phyloP scores from a whole-genome alignment of 805 yeast genomes.

The Barnettozyma pratensis region DNA sequence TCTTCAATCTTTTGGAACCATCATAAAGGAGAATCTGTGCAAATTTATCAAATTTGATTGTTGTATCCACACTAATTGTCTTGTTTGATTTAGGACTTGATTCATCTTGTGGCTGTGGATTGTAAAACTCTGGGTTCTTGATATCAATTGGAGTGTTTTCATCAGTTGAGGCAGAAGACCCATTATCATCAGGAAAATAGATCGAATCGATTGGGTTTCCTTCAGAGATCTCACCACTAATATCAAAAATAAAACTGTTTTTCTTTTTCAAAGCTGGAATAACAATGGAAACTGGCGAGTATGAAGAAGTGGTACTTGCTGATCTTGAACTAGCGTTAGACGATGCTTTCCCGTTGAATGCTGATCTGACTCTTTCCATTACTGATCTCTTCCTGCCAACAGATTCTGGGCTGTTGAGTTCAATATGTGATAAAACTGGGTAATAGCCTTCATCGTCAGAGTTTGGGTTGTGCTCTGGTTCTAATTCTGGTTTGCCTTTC shows the following conservation, averaged over 20 bases:
- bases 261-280: constrained; percentile 15
- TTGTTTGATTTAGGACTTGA: background rate
- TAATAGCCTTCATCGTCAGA: no score
- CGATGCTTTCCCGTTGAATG: constrained; percentile 4
- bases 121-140: constrained; percentile 7
- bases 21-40: constrained; percentile 26
- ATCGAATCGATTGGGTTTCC: constrained; percentile 11
- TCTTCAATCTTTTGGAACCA: constrained; percentile 23
- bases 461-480: no score
- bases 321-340: constrained; percentile 2
- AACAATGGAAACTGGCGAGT: constrained; percentile 13
- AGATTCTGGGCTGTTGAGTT: background rate
- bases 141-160: constrained; percentile 11
- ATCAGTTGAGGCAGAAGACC: constrained; percentile 1
- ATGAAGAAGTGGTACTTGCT: constrained; percentile 9
- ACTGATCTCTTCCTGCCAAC: constrained; percentile 9
- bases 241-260: constrained; percentile 5
- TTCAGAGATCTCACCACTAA: constrained; percentile 11
- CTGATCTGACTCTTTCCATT: constrained; percentile 11
- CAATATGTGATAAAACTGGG: no score
- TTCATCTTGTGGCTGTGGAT: background rate
- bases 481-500: no score
- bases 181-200: constrained; percentile 10
- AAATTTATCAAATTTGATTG: constrained; percentile 25
- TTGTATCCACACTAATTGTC: background rate